Conservation (phyloP, 331 rosid genomes). For the Stylosanthes scabra region DNA sequence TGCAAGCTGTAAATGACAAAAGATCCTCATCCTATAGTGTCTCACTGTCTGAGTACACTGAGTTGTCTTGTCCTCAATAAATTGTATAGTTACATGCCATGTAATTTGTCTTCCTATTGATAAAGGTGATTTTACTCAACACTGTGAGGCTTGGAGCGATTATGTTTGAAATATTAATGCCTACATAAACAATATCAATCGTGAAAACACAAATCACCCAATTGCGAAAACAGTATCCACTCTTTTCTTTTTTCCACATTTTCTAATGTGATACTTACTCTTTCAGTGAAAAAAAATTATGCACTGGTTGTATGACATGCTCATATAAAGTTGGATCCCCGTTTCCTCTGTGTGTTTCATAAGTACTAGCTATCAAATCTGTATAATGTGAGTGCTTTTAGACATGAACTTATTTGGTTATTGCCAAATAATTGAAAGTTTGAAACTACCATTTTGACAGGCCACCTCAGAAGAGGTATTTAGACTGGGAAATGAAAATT, state of each 20-base stretch:
- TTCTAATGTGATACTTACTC: background rate
- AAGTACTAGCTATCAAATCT: background rate
- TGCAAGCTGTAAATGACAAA: slow-evolving; percentile 26
- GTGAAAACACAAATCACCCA: too few relatives aligned
- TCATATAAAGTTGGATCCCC: slow-evolving; percentile 7
- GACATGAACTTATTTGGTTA: slow-evolving; percentile 31
- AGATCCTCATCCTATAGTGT: background rate
- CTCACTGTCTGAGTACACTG: background rate
- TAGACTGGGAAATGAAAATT: slow-evolving; percentile 38
- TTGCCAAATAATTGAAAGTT: slow-evolving; percentile 29
- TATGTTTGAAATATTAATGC: too few relatives aligned
- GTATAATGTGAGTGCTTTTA: slow-evolving; percentile 32
- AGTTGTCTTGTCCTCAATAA: background rate
- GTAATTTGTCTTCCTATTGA: background rate
- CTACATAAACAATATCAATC: background rate
- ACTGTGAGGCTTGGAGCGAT: background rate
- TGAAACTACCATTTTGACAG: slow-evolving; percentile 34
- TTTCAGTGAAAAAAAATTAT: background rate
- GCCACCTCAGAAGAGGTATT: slow-evolving; percentile 26
- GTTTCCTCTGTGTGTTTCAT: background rate
- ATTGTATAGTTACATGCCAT: background rate
- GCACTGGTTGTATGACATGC: background rate
- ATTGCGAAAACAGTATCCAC: too few relatives aligned
- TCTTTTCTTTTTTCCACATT: background rate
- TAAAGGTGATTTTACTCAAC: slow-evolving; percentile 1